A percentile compares a stretch with the other conserved stretches of the same genome.
phyloP scores from a whole-genome alignment of 2,329 filamentous ascomycete species.

The Colletotrichum horii region DNA sequence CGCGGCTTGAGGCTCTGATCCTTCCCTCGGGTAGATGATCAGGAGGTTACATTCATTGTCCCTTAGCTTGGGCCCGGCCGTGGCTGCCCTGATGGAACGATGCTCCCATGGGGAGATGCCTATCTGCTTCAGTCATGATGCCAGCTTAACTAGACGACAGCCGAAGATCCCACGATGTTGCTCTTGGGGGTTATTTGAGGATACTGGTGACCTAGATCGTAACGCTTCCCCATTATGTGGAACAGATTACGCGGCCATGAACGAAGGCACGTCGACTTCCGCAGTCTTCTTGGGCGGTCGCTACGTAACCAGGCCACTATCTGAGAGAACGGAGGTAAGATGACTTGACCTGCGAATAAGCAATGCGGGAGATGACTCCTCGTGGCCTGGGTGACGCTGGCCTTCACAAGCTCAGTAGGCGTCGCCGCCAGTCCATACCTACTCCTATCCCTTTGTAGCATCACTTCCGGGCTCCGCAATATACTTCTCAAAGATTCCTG shows the following conservation, averaged over 20 bases:
- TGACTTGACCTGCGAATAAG: not conserved
- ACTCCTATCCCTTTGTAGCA: not conserved
- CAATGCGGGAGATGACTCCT: not conserved
- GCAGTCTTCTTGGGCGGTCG: not conserved
- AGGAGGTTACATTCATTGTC: not conserved
- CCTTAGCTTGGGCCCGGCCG: not conserved
- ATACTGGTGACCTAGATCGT: not conserved
- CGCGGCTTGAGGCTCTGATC: not conserved
- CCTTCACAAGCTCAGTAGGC: not conserved
- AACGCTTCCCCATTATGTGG: not conserved
- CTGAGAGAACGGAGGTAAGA: not conserved
- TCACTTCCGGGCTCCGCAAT: not conserved
- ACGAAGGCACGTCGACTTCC: not conserved
- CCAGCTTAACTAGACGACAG: not conserved
- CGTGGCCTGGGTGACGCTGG: not conserved
- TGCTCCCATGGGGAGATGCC: not conserved
- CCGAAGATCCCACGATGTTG: not conserved
- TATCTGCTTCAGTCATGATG: not conserved
- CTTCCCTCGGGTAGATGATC: not conserved
- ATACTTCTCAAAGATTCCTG: not conserved
- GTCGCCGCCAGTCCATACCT: not conserved
- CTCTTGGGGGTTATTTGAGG: not conserved
- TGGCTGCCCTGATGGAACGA: not conserved
- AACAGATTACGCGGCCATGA: not conserved
- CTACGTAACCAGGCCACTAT: not conserved